Evolutionary conservation across 495 filamentous ascomycete species (phyloP).

Genomic region (Hypoxylon subgilvum): DNA sequence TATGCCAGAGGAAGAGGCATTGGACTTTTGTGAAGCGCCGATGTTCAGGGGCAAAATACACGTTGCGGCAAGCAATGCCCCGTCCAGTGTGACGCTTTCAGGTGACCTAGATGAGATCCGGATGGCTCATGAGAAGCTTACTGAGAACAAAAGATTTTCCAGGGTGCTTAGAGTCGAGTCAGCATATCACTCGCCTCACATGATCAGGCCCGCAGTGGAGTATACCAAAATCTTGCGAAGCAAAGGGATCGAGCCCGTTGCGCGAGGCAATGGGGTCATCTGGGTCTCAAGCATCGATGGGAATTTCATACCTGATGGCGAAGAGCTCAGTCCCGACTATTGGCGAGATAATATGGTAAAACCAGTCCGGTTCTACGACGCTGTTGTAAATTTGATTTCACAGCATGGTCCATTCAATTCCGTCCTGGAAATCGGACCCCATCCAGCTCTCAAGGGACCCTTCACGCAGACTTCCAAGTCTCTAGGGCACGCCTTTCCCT

Average conservation of each 20-base stretch:
- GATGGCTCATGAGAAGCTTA: constrained; percentile 41
- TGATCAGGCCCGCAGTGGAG: constrained; percentile 49
- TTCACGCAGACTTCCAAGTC: constrained; percentile 49
- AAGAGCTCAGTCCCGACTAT: constrained; percentile 50
- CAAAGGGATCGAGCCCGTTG: constrained; percentile 33
- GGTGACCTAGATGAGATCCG: constrained; percentile 50
- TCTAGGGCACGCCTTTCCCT: constrained; percentile 39
- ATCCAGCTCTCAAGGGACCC: constrained; percentile 59
- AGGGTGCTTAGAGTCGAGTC: constrained; percentile 53
- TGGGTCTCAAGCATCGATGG: constrained; percentile 53
- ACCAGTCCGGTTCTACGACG: constrained; percentile 63
- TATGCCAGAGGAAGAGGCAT: constrained; percentile 44
- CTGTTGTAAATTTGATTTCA: constrained; percentile 49
- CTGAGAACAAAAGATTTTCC: constrained; percentile 45
- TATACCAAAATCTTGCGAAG: constrained; percentile 48
- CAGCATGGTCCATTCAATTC: constrained; percentile 48
- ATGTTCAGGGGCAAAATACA: constrained; percentile 41
- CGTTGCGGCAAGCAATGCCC: constrained; percentile 52
- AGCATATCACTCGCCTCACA: constrained; percentile 70
- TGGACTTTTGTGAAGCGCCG: constrained; percentile 35
- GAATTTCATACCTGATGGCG: constrained; percentile 2
- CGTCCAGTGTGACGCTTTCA: constrained; percentile 49
- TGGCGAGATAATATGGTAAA: constrained; percentile 66
- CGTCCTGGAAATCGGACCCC: constrained; percentile 63
- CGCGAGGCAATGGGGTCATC: constrained; percentile 30